Percentiles rank a stretch among this genome's conserved stretches.
Conservation (phyloP, 257 asterid species). For the Jacaranda mimosifolia region DNA sequence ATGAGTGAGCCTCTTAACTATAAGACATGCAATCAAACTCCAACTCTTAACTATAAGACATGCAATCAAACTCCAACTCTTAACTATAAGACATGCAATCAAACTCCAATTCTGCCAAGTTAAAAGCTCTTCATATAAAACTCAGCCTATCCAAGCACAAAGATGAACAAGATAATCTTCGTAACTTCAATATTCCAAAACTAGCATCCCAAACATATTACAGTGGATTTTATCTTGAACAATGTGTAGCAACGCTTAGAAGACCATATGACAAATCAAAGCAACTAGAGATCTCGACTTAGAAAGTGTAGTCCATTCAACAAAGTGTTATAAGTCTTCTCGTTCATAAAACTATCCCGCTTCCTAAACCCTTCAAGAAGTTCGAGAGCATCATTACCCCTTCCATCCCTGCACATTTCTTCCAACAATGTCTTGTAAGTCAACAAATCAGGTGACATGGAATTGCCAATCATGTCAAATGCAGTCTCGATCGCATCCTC, state of each 20-base stretch:
- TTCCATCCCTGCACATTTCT: conserved; percentile 88
- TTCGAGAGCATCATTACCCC: conserved; percentile 74
- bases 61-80: background rate
- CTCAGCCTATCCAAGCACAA: too few species aligned
- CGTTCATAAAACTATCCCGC: conserved; percentile 79
- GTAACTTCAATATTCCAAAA: background rate
- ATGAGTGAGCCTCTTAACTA: background rate
- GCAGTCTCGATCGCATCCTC: conserved; percentile 68
- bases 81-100: background rate
- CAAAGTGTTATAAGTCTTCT: conserved; percentile 72
- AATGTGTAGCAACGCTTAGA: background rate
- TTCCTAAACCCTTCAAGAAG: conserved; percentile 75
- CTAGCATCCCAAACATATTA: background rate
- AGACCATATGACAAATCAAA: conserved; percentile 4
- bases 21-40: background rate
- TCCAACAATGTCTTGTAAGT: conserved; percentile 84
- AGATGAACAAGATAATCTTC: too few species aligned
- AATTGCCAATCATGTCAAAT: conserved; percentile 71
- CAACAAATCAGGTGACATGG: conserved; percentile 75
- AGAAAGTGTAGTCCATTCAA: conserved; percentile 71
- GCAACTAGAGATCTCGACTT: conserved; percentile 46
- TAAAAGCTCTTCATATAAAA: background rate
- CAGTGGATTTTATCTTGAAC: background rate
- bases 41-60: background rate
- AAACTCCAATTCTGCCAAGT: conserved; percentile 7